Base-by-base conservation (phyloP, 345 rosid genomes). In the Camelina neglecta region DNA sequence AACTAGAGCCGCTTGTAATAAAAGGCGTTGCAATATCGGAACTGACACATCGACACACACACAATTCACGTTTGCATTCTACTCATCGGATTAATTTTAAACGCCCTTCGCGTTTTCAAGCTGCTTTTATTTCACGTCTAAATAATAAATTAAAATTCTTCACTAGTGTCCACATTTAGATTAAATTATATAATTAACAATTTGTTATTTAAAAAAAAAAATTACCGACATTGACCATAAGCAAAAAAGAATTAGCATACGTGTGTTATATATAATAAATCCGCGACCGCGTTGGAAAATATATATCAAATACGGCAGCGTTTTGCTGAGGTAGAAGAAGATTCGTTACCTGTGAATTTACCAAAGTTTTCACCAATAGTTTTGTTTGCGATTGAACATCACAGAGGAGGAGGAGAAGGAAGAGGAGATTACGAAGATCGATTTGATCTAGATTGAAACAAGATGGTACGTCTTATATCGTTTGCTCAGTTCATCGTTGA, bases 401-500 rank as follows among this genome's bases (percentile, higher is more conserved):
- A 39, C 2, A 26, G 7, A 29, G 29, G 4, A 61, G 62, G 21
- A 35, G 60, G 24, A 24, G 2, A 18, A 18, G 18, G 26, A 2
- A 24, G 26, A 35, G 60, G 61, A 39, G 11, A 65, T 21, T 45
- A 58, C 47, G 51, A 62, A 45, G 35, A 24, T n/a, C 66, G 71
- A 47, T 76, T 63, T 16, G 42, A 54, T 63, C 80, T 70, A 60
- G 35, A 55, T 47, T 5, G 35, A 76, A 36, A 41, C 13, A 76
- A 63, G 71, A 76, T 76, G 80, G 80, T 76, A 64, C 45, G 71
- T 56, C 6, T 12, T 75, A 1, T 68, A 1, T 68, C 60, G 13
- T 12, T 75, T 16, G 26, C 9, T 23, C 60, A 48, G 15, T 60
- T 31, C n/a, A 44, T 69, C 59, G 26, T 29, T 6, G 6, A 21